Evolutionary conservation across 108 stramenopile genomes (phyloP).

Genomic region (Seminavis robusta): DNA sequence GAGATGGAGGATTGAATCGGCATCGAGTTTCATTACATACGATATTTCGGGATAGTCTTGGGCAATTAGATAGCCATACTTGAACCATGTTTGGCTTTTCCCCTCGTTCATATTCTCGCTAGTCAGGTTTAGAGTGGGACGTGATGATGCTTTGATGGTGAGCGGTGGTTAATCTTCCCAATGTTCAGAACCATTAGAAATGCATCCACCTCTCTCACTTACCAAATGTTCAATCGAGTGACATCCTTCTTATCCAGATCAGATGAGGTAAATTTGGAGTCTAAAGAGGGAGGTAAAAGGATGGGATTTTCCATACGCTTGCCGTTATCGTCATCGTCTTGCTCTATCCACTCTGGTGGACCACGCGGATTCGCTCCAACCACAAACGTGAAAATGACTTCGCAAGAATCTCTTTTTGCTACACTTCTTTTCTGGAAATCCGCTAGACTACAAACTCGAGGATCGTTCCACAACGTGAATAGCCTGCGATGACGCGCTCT

Average conservation of each 20-base stretch:
- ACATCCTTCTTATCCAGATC: conserved; percentile 16
- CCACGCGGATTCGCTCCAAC: conserved; percentile 28
- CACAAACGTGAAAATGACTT: conserved; percentile 49
- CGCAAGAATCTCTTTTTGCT: conserved; percentile 11
- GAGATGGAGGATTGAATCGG: conserved; percentile 39
- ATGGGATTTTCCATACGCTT: too few relatives aligned
- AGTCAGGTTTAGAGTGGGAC: neutral
- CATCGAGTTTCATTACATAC: conserved; percentile 45
- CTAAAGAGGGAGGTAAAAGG: too few relatives aligned
- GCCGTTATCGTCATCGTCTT: too few relatives aligned
- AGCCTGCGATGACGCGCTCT: conserved; percentile 36
- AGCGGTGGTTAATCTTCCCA: neutral
- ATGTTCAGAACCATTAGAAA: neutral
- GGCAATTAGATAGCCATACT: conserved; percentile 25
- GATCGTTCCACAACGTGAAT: conserved; percentile 43
- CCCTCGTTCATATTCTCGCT: conserved; percentile 57
- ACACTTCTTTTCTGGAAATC: conserved; percentile 7
- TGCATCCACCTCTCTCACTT: neutral
- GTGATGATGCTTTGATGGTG: neutral
- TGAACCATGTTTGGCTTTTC: conserved; percentile 41
- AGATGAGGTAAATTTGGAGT: too few relatives aligned
- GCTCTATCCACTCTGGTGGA: conserved; percentile 12
- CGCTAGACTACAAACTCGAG: conserved; percentile 33
- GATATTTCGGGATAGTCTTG: conserved; percentile 12
- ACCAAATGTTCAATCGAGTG: conserved; percentile 24